Conservation (phyloP, 139 green algal species). For the Eudorina sp. region DNA sequence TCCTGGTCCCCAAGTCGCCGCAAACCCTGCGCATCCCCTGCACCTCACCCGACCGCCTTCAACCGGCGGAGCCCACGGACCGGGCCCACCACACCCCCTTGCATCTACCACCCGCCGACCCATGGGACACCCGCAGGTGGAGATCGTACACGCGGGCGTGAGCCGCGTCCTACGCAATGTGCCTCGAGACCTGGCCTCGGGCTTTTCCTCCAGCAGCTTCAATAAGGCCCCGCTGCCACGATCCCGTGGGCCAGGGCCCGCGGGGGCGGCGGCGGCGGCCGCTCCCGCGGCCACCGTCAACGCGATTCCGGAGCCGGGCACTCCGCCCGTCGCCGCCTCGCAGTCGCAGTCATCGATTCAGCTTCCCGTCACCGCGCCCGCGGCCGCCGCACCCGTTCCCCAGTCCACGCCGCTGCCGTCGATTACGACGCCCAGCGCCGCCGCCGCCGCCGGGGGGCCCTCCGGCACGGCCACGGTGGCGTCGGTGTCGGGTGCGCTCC, state of each 20-base stretch:
- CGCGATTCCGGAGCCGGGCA: neutral
- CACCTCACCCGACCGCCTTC: no score
- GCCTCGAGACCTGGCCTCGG: no score
- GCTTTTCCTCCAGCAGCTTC: neutral
- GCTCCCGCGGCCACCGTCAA: neutral
- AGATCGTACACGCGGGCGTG: slow-evolving; percentile 57
- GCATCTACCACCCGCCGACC: neutral
- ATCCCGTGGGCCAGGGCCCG: no score
- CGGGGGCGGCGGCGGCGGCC: no score
- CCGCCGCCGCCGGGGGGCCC: neutral
- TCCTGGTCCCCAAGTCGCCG: no score
- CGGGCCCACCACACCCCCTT: neutral
- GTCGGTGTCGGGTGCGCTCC: neutral
- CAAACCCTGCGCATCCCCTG: no score
- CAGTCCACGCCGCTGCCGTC: neutral
- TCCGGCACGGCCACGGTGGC: no score
- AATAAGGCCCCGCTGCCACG: neutral
- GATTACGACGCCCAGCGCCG: no score
- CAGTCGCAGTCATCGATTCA: slow-evolving; percentile 22
- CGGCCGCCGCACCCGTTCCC: neutral
- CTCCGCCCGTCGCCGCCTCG: neutral
- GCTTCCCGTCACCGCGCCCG: neutral
- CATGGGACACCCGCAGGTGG: no score
- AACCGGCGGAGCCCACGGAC: neutral
- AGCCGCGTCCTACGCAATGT: slow-evolving; percentile 56